These are phyloP conservation scores for Torrubiella hemipterigena DNA, from an alignment of 2,329 filamentous ascomycete species.

Conservation along the genomic window DNA sequence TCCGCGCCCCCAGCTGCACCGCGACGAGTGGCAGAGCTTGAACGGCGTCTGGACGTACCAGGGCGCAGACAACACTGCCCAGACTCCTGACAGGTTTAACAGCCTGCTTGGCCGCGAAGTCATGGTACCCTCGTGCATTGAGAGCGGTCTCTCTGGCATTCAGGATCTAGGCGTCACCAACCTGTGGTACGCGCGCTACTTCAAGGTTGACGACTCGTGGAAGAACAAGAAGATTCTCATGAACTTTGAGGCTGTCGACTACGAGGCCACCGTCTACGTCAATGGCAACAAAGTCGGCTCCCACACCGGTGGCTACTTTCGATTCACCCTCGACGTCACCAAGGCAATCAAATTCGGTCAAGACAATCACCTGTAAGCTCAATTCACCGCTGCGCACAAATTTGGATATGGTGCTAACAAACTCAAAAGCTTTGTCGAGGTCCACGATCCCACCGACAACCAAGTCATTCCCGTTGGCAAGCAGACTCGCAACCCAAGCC, in stretches of 20 bases:
- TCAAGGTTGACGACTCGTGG: constrained; percentile 37
- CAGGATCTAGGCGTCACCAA: constrained; percentile 26
- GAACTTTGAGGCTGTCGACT: constrained; percentile 49
- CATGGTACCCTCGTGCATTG: constrained; percentile 29
- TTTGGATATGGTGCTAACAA: not conserved
- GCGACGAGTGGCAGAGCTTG: constrained; percentile 40
- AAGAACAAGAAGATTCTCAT: constrained; percentile 30
- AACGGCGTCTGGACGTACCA: constrained; percentile 48
- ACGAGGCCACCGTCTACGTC: constrained; percentile 44
- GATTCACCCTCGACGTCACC: constrained; percentile 49
- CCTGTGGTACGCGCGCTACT: constrained; percentile 39
- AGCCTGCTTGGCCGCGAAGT: constrained; percentile 24
- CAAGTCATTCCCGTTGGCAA: constrained; percentile 55
- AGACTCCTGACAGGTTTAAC: constrained; percentile 8
- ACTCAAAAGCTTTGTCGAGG: constrained; percentile 42
- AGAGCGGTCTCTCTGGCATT: constrained; percentile 36
- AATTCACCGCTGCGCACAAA: not conserved
- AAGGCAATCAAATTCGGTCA: constrained; percentile 24
- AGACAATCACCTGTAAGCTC: constrained; percentile 40
- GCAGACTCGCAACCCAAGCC: constrained; percentile 41
- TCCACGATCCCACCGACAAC: constrained; percentile 54
- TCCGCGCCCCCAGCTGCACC: constrained; percentile 42
- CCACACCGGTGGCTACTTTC: constrained; percentile 49
- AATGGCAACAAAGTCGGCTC: constrained; percentile 39
- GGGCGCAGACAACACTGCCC: constrained; percentile 14